Conservation (phyloP, 192 early-diverging fungal genomes). For the Backusella mclennaniae region DNA sequence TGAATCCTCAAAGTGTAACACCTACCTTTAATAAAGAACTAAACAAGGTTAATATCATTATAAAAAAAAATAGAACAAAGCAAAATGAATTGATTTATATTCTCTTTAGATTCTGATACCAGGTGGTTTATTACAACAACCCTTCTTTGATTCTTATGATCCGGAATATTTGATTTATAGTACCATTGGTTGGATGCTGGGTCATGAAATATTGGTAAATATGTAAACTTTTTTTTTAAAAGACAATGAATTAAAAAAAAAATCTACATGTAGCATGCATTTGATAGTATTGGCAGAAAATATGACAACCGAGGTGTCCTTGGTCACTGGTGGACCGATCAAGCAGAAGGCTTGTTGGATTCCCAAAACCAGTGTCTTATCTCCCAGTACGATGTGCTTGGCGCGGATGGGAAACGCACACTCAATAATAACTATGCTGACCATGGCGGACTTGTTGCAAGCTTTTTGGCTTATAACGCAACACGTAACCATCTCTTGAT, state of each 20-base stretch:
- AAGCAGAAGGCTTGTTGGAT: slow-evolving; percentile 40
- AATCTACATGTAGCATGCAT: slow-evolving; percentile 51
- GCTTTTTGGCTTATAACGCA: slow-evolving; percentile 26
- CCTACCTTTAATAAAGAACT: slow-evolving; percentile 44
- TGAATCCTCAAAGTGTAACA: slow-evolving; percentile 55
- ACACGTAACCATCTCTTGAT: slow-evolving; percentile 28
- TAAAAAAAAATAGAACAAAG: neutral
- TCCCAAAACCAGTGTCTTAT: slow-evolving; percentile 58
- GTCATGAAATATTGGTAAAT: slow-evolving; percentile 66
- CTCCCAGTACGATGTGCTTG: slow-evolving; percentile 55
- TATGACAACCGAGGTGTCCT: slow-evolving; percentile 55
- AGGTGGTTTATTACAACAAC: slow-evolving; percentile 61
- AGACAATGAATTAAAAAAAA: no score
- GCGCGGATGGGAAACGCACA: slow-evolving; percentile 54
- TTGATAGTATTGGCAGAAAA: slow-evolving; percentile 58
- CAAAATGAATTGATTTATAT: neutral
- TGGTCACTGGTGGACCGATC: slow-evolving; percentile 42
- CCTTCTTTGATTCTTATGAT: slow-evolving; percentile 55
- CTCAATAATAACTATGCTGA: slow-evolving; percentile 66
- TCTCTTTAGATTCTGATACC: slow-evolving; percentile 21
- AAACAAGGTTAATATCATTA: slow-evolving; percentile 45
- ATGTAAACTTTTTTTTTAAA: no score
- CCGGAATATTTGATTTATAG: slow-evolving; percentile 67
- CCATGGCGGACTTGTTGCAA: slow-evolving; percentile 53
- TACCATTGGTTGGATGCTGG: slow-evolving; percentile 62